These are phyloP conservation scores for Phytopythium delawarense DNA, from an alignment of 352 stramenopile species.

Conservation along the genomic window DNA sequence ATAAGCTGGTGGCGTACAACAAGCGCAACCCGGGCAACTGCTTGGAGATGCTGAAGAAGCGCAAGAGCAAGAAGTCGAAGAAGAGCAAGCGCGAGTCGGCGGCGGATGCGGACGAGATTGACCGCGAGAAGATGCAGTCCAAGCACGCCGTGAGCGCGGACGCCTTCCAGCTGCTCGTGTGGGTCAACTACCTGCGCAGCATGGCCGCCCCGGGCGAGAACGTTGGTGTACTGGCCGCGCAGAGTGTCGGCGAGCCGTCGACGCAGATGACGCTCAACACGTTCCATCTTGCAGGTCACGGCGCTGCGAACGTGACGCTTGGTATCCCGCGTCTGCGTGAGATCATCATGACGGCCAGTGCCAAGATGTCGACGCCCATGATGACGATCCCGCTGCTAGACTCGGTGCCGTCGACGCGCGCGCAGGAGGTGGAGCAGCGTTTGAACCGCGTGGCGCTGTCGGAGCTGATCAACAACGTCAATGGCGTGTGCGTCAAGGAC, in stretches of 20 bases:
- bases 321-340: conserved; percentile 99
- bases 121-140: conserved; percentile 69
- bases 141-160: conserved; percentile 75
- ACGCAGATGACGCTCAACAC: conserved; percentile 99
- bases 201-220: conserved; percentile 97
- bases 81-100: conserved; percentile 36
- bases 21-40: conserved; percentile 69
- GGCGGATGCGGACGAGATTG: conserved; percentile 32
- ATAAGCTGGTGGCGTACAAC: conserved; percentile 75
- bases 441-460: conserved; percentile 93
- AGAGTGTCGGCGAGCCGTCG: conserved; percentile 99
- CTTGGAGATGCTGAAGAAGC: conserved; percentile 49
- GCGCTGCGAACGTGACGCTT: conserved; percentile 99
- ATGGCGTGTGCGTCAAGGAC: conserved; percentile 92
- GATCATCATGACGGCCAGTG: conserved; percentile 99
- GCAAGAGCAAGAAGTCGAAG: conserved; percentile 80
- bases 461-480: conserved; percentile 91
- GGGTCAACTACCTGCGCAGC: conserved; percentile 97
- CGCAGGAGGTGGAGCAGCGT: conserved; percentile 78
- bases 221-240: conserved; percentile 97
- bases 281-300: conserved; percentile 99
- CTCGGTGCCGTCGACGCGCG: conserved; percentile 38
- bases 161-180: conserved; percentile 93
- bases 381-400: conserved; percentile 96
- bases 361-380: conserved; percentile 96